Evolutionary conservation across 352 stramenopile species (phyloP).

Genomic region (Phytophthora foliorum): DNA sequence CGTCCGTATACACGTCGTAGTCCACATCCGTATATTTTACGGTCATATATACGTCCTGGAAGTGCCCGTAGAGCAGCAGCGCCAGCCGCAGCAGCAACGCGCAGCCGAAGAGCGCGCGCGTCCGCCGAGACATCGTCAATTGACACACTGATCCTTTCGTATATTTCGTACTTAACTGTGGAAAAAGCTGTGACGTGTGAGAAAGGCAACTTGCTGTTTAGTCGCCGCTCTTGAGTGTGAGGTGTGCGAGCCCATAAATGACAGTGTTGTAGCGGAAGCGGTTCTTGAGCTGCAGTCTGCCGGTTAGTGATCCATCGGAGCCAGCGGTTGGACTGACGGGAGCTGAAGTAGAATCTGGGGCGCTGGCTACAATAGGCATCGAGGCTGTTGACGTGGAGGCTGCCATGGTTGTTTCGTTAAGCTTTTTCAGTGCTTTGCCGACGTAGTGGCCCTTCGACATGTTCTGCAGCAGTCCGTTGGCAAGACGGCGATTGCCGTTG

Average conservation of each 20-base stretch:
- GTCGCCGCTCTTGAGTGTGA: constrained; percentile 57
- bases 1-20: constrained; percentile 99
- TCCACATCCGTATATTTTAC: constrained; percentile 99
- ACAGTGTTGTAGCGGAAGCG: constrained; percentile 76
- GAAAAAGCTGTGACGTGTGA: constrained; percentile 30
- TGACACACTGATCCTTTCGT: constrained; percentile 4
- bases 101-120: constrained; percentile 49
- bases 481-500: constrained; percentile 72
- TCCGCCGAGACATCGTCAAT: constrained; percentile 34
- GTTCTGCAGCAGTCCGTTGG: constrained; percentile 55
- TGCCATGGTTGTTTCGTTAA: constrained; percentile 45
- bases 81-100: constrained; percentile 69
- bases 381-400: constrained; percentile 3
- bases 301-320: background rate
- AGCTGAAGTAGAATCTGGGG: background rate
- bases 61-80: constrained; percentile 76
- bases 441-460: constrained; percentile 66
- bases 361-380: background rate
- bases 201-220: constrained; percentile 32
- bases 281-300: constrained; percentile 69
- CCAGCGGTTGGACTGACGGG: constrained; percentile 5
- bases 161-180: constrained; percentile 21
- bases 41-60: constrained; percentile 80
- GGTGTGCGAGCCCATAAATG: constrained; percentile 72
- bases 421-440: constrained; percentile 70